Conservation (phyloP, 176 grass and related monocot genomes). For the Eremochloa ophiuroides region DNA sequence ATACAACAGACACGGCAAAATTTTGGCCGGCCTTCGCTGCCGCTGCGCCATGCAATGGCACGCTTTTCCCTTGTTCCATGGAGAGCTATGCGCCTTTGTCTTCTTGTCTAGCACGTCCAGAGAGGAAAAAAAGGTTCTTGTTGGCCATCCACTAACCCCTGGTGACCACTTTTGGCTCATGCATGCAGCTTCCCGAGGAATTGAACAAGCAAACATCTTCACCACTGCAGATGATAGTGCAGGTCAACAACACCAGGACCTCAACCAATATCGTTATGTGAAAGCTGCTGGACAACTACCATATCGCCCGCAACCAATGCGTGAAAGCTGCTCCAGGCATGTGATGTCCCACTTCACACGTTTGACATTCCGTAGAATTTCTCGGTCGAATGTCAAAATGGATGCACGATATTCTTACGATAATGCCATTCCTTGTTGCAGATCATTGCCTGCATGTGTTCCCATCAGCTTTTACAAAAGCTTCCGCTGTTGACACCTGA, state of each 20-base stretch:
- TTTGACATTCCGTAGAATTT: neutral
- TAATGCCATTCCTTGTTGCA: neutral
- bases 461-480: neutral
- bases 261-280: neutral
- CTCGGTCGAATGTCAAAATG: neutral
- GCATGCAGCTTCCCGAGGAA: neutral
- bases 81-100: neutral
- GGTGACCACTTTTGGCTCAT: neutral
- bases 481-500: neutral
- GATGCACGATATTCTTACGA: too few species aligned
- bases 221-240: neutral
- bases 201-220: neutral
- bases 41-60: neutral
- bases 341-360: neutral
- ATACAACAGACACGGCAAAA: too few species aligned
- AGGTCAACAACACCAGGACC: neutral
- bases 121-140: neutral
- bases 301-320: neutral
- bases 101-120: neutral
- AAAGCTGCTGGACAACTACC: conserved; percentile 16
- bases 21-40: neutral
- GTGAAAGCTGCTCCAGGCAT: neutral
- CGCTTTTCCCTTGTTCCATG: neutral
- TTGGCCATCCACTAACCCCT: neutral
- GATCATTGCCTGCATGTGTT: neutral